Evolutionary conservation across 2,329 filamentous ascomycete genomes (phyloP), one percentile per base, ranked within the genome.

Genomic region (Phialocephala sp.): DNA sequence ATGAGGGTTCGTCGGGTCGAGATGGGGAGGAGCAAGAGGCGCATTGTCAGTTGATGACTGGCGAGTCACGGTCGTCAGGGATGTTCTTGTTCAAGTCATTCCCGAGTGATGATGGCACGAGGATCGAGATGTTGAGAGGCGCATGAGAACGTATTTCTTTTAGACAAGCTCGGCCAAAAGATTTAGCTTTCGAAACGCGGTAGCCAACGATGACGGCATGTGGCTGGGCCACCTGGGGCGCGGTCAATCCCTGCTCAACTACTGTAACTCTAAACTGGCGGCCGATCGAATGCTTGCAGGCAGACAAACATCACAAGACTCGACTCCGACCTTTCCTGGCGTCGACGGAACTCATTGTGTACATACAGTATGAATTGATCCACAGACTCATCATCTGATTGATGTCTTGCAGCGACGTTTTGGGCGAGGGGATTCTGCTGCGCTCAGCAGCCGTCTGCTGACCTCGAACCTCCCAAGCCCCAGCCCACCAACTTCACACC

Each of bases 11-110:
- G 91, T 76, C 91, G 88, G 71, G 93, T 97, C 66, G 94, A 97
- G 74, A 99, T 90, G 68, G 95, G 95, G 64, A 99, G 87, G 70
- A 99, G 89, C 80, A 93, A 97, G 79, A 99, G 86, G 77, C 93
- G 92, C 95, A 99, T 98, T 60, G 66, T 66, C 8, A 32, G 20
- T 50, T 14, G 27, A 37, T 59, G 65, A 66, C 57, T 47, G 63
- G 50, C 63, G 63, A 56, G 43, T 41, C 15, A 36, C 20, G 64
- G 32, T 45, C 47, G 60, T 62, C 41, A 50, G 37, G 24, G 37
- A 14, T 6, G 27, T 22, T 36, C 20, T 12, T 58, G 32, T 14
- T 58, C 39, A 37, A 58, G 32, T 37, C 24, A 57, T 57, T 57
- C 55, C 55, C 55, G 39, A 20, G 15, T 24, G 35, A n/a, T 37